Evolutionary conservation across 805 yeast species (phyloP).

Genomic region (Ogataea corticis): DNA sequence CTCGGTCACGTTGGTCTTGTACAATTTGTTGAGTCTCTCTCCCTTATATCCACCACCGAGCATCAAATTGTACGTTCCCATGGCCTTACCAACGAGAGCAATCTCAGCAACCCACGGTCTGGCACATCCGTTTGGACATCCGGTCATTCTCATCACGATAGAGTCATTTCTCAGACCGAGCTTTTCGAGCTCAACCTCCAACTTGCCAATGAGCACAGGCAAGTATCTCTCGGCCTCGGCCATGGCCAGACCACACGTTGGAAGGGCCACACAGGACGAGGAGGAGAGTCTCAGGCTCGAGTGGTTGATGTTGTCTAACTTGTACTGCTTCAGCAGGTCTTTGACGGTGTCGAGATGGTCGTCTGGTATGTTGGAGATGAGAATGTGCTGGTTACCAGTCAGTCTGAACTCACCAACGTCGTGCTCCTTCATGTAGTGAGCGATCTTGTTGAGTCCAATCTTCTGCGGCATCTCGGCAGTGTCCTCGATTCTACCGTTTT

Average conservation of each 20-base stretch:
- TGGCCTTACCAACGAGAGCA: slow-evolving; percentile 93
- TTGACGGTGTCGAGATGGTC: slow-evolving; percentile 65
- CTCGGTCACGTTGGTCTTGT: slow-evolving; percentile 84
- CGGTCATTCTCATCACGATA: slow-evolving; percentile 96
- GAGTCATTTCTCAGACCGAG: slow-evolving; percentile 93
- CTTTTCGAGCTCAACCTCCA: slow-evolving; percentile 87
- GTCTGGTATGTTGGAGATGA: slow-evolving; percentile 72
- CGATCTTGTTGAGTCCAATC: slow-evolving; percentile 79
- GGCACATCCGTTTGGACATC: slow-evolving; percentile 98
- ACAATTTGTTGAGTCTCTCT: slow-evolving; percentile 86
- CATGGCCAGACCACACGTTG: slow-evolving; percentile 98
- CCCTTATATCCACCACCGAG: slow-evolving; percentile 97
- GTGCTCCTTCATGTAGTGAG: slow-evolving; percentile 58
- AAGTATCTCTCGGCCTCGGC: slow-evolving; percentile 95
- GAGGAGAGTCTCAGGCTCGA: slow-evolving; percentile 86
- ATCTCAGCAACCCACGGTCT: slow-evolving; percentile 98
- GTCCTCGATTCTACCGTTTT: slow-evolving; percentile 95
- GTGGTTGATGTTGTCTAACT: slow-evolving; percentile 79
- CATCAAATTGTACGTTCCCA: slow-evolving; percentile 89
- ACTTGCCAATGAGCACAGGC: slow-evolving; percentile 76
- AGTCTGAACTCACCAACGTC: slow-evolving; percentile 85
- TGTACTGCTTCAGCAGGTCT: slow-evolving; percentile 64
- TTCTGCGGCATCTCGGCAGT: slow-evolving; percentile 88
- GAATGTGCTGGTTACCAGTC: slow-evolving; percentile 93
- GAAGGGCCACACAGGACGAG: slow-evolving; percentile 97